Evolutionary conservation across 345 rosid species (phyloP), one percentile per base, ranked within the genome.

Genomic region (Viola odorata): DNA sequence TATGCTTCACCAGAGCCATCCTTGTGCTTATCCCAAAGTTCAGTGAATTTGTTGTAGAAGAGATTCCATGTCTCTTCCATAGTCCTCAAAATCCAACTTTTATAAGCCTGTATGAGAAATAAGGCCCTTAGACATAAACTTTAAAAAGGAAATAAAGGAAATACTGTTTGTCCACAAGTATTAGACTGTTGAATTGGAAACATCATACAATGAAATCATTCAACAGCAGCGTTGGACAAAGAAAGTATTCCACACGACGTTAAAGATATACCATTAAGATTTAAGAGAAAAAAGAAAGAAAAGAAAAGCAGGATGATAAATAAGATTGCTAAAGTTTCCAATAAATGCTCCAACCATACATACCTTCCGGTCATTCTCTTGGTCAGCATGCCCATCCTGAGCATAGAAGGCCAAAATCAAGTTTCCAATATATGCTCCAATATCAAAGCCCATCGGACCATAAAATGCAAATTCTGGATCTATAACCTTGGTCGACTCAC

Each of bases 361-460:
- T 80, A 90, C 97, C 65, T 77, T 86, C 47, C 96, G 70, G 67
- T 90, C 86, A 74, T 94, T 85, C 60, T 57, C 77, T 55, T 75
- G 64, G 72, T 71, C 66, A 60, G 95, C 79, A 42, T 90, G 92
- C 12, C 99, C 97, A 67, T 87, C 96, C 86, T 94, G 97, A 41
- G 97, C 85, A 76, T 79, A 94, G 81, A 79, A 94, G 14, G 97
- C 86, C 65, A 94, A 69, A 68, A 88, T 82, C 81, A 94, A 78
- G 69, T 94, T 94, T 57, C 97, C 99, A 42, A 94, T 56, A 77
- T 63, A 94, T 66, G 99, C 97, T 62, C 99, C 97, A 75, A 88
- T 54, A 58, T 94, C 99, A 57, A 77, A 94, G 17, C 96, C 99
- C 95, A 86, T 94, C 3, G 99, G 99, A 69, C 95, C 99, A 44